These are phyloP conservation scores for Microcera coccophila DNA, from an alignment of 2,329 filamentous ascomycete species.

Conservation along the genomic window DNA sequence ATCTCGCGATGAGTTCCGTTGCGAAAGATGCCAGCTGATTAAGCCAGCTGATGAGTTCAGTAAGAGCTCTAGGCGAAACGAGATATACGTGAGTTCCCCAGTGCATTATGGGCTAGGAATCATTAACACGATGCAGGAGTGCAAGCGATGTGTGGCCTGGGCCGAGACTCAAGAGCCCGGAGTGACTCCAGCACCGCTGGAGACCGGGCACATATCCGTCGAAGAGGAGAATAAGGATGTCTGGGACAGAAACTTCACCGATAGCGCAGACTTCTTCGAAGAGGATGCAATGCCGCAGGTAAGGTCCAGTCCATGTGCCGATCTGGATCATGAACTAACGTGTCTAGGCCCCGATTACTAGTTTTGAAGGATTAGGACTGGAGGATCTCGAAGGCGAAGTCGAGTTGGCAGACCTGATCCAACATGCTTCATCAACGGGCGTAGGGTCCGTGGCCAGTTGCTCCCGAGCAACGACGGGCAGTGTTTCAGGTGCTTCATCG, in stretches of 20 bases:
- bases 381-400: too few species aligned
- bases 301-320: not conserved
- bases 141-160: constrained; percentile 36
- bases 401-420: too few species aligned
- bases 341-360: constrained; percentile 28
- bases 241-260: constrained; percentile 9
- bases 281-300: constrained; percentile 19
- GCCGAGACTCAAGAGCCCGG: constrained; percentile 33
- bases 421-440: not conserved
- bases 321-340: constrained; percentile 5
- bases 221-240: constrained; percentile 24
- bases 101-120: not conserved
- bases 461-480: not conserved
- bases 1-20: constrained; percentile 25
- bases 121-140: constrained; percentile 27
- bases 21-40: constrained; percentile 29
- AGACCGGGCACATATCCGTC: constrained; percentile 32
- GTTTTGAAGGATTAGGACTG: too few species aligned
- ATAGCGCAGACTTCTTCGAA: constrained; percentile 26
- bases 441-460: not conserved
- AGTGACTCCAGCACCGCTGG: constrained; percentile 28
- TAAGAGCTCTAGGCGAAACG: constrained; percentile 25
- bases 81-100: constrained; percentile 27
- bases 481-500: not conserved
- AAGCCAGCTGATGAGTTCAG: constrained; percentile 30